These are phyloP conservation scores for Coemansia sp. DNA, from an alignment of 192 early-diverging fungal genomes.

Conservation along the genomic window DNA sequence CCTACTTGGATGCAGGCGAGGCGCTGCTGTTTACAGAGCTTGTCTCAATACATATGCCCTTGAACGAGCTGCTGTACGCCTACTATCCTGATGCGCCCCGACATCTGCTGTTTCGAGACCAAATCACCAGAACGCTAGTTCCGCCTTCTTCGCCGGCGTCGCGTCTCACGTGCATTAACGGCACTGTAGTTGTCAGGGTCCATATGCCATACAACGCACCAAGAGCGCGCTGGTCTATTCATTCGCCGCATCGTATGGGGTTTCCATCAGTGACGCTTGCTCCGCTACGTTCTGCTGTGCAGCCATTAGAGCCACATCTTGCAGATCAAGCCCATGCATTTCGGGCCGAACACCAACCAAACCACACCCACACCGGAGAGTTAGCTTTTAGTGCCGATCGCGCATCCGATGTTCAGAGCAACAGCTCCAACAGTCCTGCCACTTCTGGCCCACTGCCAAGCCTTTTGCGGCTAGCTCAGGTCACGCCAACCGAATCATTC, in stretches of 20 bases:
- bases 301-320: not conserved
- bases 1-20: slow-evolving; percentile 21
- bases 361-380: not conserved
- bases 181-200: slow-evolving; percentile 4
- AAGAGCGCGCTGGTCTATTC: slow-evolving; percentile 7
- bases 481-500: not conserved
- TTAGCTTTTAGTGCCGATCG: not conserved
- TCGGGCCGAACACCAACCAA: not conserved
- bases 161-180: not conserved
- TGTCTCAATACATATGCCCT: slow-evolving; percentile 20
- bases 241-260: not conserved
- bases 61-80: slow-evolving; percentile 27
- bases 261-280: not conserved
- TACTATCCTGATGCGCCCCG: slow-evolving; percentile 32
- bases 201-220: slow-evolving; percentile 8
- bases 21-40: slow-evolving; percentile 14
- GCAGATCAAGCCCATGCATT: not conserved
- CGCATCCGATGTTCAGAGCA: not conserved
- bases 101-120: slow-evolving; percentile 26
- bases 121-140: slow-evolving; percentile 18
- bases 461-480: not conserved
- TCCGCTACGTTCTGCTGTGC: not conserved
- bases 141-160: slow-evolving; percentile 14
- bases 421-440: not conserved
- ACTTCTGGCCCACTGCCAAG: not conserved